Base-by-base conservation (phyloP, 2,329 filamentous ascomycete genomes). In the Arthrobotrys entomopaga region DNA sequence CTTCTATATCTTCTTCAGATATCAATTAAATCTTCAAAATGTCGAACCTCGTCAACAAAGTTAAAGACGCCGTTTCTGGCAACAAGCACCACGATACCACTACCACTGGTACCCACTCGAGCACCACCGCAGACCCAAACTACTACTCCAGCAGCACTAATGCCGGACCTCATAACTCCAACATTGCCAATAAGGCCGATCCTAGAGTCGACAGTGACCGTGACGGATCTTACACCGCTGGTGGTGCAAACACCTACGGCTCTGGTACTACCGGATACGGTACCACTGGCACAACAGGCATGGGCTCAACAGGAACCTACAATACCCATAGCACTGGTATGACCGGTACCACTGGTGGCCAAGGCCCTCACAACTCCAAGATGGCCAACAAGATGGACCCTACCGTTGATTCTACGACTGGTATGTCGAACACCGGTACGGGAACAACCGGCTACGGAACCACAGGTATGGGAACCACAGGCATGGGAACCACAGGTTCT, bases 381-480 rank as follows among this genome's bases (percentile, higher is more conserved):
- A 69, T 84, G 42, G 2, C 84, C 77, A 88, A 88, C 83, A 87
- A 87, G 82, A 42, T 82, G 1, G 86, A 87, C 65, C 86, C 86
- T 2, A 81, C 84, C 24, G 85, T 88, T 53, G 86, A 88, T 80
- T 85, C 83, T 10, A 82, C 69, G 11, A 73, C 61, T n/a, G 69
- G 69, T n/a, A 40, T 38, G 3, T 56, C 16, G 43, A 49, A 49
- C 50, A 49, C 42, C 22, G 38, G 40, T 10, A 26, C 69, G 6
- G 38, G 5, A 4, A 60, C 59, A 34, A 58, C 29, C 40, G 11
- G 13, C 34, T 13, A 40, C 13, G 34, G 34, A 6, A 40, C 34
- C 34, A 6, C 6, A 6, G 34, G 40, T 7, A n/a, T 19, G 13
- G 50, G 50, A n/a, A 34, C 4, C 50, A 19, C 49, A 20, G 61